Conservation (phyloP, 352 stramenopile genomes). For the Globisporangium middletonii region DNA sequence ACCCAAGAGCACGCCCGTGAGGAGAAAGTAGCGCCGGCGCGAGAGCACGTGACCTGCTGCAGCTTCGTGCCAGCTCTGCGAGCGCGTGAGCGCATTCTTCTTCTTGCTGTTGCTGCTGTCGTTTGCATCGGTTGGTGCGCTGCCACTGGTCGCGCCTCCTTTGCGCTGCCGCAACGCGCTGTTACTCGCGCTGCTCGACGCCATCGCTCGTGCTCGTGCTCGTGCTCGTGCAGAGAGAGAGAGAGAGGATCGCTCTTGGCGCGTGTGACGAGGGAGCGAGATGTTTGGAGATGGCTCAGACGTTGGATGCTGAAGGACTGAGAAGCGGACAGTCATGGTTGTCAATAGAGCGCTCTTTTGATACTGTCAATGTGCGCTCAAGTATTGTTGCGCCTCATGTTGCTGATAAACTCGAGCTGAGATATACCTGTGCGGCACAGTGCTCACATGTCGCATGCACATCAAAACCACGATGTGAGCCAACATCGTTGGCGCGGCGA, state of each 20-base stretch:
- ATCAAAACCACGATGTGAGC: neutral
- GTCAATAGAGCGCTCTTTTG: no score
- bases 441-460: slow-evolving; percentile 2
- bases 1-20: slow-evolving; percentile 49
- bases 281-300: neutral
- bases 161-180: slow-evolving; percentile 18
- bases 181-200: slow-evolving; percentile 1
- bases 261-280: neutral
- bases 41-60: slow-evolving; percentile 50
- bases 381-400: neutral
- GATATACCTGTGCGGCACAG: neutral
- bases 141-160: slow-evolving; percentile 7
- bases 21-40: slow-evolving; percentile 68
- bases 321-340: no score
- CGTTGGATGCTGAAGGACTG: no score
- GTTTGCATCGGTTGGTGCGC: neutral
- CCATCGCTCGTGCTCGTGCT: neutral
- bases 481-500: neutral
- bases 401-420: neutral
- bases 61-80: slow-evolving; percentile 47
- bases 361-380: no score
- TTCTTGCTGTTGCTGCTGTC: neutral
- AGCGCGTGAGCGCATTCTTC: slow-evolving; percentile 20
- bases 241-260: no score
- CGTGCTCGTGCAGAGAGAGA: neutral